Conservation (phyloP, 2,329 filamentous ascomycete species). For the Nemania sp. region DNA sequence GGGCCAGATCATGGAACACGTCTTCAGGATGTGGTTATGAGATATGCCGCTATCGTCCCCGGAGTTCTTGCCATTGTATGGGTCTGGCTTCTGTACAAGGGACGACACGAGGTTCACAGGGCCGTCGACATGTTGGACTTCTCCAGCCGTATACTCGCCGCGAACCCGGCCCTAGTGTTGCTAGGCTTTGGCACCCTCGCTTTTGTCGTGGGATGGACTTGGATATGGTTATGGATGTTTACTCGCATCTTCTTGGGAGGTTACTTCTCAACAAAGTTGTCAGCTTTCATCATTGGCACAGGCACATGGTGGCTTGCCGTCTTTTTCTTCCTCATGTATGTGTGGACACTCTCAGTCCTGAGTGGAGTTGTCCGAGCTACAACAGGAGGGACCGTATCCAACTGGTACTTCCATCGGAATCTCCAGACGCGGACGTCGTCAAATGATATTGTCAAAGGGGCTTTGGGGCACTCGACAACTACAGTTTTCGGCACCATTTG, state of each 20-base stretch:
- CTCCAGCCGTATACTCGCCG: conserved; percentile 81
- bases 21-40: conserved; percentile 87
- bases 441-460: conserved; percentile 79
- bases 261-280: conserved; percentile 68
- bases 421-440: conserved; percentile 77
- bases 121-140: conserved; percentile 92
- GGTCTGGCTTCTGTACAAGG: conserved; percentile 81
- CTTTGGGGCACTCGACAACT: conserved; percentile 78
- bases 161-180: conserved; percentile 79
- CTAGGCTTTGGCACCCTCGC: conserved; percentile 81
- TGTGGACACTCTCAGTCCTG: conserved; percentile 90
- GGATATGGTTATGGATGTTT: conserved; percentile 97
- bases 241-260: conserved; percentile 94
- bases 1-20: conserved; percentile 74
- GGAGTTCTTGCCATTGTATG: conserved; percentile 74
- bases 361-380: conserved; percentile 88
- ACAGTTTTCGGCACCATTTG: conserved; percentile 93
- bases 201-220: conserved; percentile 85
- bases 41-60: conserved; percentile 81
- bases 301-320: conserved; percentile 95
- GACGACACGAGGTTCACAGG: conserved; percentile 78
- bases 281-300: conserved; percentile 77
- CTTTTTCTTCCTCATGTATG: conserved; percentile 90
- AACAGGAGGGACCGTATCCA: conserved; percentile 91
- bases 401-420: conserved; percentile 98